phyloP scores from a whole-genome alignment of 345 rosid species.

The Syzygium jambos region DNA sequence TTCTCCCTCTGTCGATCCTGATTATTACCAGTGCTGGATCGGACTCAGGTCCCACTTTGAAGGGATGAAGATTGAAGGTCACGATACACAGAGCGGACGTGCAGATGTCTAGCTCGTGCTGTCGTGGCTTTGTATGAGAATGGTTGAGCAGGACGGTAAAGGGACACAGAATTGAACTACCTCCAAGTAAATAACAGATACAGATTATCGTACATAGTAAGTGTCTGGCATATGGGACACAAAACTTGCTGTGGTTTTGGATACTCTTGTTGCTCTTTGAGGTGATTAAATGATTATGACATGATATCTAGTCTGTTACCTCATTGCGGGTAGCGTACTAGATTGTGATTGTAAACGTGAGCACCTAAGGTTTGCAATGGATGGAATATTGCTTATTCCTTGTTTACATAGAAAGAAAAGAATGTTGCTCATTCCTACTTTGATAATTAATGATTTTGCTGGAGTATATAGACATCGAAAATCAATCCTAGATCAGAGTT shows the following conservation, averaged over 20 bases:
- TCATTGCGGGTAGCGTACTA: neutral
- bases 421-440: neutral
- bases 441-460: neutral
- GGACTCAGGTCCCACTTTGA: conserved; percentile 83
- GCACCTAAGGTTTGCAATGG: neutral
- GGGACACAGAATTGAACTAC: neutral
- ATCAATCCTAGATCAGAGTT: neutral
- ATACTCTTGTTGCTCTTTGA: neutral
- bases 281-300: neutral
- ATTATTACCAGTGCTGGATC: conserved; percentile 93
- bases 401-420: neutral
- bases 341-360: neutral
- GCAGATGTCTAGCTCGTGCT: neutral
- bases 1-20: conserved; percentile 56
- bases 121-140: neutral
- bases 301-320: neutral
- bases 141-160: neutral
- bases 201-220: neutral
- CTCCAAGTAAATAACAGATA: neutral
- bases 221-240: neutral
- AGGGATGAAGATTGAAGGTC: neutral
- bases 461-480: neutral
- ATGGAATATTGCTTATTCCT: neutral
- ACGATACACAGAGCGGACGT: neutral
- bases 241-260: neutral